Percentiles rank a stretch among this genome's conserved stretches.
phyloP scores from a whole-genome alignment of 169 alveolate genomes.

The Ichthyophthirius multifiliis region DNA sequence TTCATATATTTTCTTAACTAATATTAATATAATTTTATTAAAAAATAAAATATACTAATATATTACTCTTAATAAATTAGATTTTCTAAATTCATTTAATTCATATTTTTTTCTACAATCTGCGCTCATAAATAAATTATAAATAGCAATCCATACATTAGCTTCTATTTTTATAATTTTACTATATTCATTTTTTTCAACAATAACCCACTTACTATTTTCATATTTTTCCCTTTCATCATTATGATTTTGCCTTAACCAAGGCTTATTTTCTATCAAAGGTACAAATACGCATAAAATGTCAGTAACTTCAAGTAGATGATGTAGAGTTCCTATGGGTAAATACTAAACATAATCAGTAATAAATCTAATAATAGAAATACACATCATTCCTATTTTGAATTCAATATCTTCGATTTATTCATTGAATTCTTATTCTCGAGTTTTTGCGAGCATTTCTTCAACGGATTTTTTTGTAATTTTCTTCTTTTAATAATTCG shows the following conservation, averaged over 20 bases:
- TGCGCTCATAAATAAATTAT: slow-evolving; percentile 76
- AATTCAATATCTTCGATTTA: slow-evolving; percentile 71
- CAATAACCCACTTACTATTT: slow-evolving; percentile 67
- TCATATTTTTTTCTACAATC: slow-evolving; percentile 85
- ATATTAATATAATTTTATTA: neutral
- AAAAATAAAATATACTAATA: neutral
- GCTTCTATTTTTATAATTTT: slow-evolving; percentile 76
- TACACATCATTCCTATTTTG: slow-evolving; percentile 68
- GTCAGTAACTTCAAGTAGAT: slow-evolving; percentile 79
- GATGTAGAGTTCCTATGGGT: slow-evolving; percentile 79
- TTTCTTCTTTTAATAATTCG: slow-evolving; percentile 42
- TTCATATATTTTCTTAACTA: slow-evolving; percentile 79
- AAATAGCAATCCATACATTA: slow-evolving; percentile 80
- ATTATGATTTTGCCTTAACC: slow-evolving; percentile 73
- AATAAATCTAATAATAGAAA: slow-evolving; percentile 77
- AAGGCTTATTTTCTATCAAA: slow-evolving; percentile 82
- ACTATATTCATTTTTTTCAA: slow-evolving; percentile 48
- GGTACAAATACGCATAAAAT: slow-evolving; percentile 80
- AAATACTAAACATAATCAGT: slow-evolving; percentile 77
- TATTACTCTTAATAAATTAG: slow-evolving; percentile 60
- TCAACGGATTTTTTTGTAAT: slow-evolving; percentile 39
- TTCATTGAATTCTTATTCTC: slow-evolving; percentile 46
- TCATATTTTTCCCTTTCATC: slow-evolving; percentile 77
- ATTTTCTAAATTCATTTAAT: slow-evolving; percentile 72
- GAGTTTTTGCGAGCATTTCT: slow-evolving; percentile 45